Base-by-base conservation (phyloP, 495 filamentous ascomycete species). In the Rhypophila decipiens region DNA sequence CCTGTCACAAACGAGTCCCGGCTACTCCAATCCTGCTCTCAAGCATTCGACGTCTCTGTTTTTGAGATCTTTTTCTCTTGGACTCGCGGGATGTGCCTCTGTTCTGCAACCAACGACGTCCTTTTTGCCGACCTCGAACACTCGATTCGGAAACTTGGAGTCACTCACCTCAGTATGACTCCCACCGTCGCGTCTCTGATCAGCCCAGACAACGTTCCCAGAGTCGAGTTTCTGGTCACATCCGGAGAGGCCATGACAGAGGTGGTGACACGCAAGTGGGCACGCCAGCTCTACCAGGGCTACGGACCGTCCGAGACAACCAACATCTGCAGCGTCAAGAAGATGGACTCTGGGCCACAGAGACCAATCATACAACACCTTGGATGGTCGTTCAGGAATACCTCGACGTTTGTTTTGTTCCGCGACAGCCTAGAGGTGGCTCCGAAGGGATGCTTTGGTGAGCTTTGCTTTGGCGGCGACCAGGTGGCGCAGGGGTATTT, bases 1-100 rank as follows among this genome's bases (percentile, higher is more conserved):
- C 79, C 83, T 1, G 60, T 66, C 0, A 46, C 54, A 0, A 45
- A 56, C 2, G 57, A 59, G 4, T 71, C 79, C 1, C 73, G 76
- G 23, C 62, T 90, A 19, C 63, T 94, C 3, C 86, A 89, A 55
- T 78, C 84, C 8, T 88, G 80, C 52, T 85, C 83, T 0, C 80
- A 85, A 57, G 80, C 79, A 13, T 90, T 88, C 55, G 83, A 87
- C 58, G 81, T 87, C 15, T 88, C 84, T 1, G 83, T 91, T 1
- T 88, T 88, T 52, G 87, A 90, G 51, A 83, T 88, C 13, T 88
- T 90, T 55, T 88, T 86, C 49, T 64, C 87, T 9, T 90, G 84
- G 86, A 73, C 73, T 19, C 71, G 71, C 27, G 85, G 84, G n/a
- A 82, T 87, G 65, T 81, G 79, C 49, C 68, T 91, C 19, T 90